Percentiles rank a stretch among this genome's conserved stretches.
phyloP scores from a whole-genome alignment of 108 stramenopile genomes.

The Bacterosira constricta region DNA sequence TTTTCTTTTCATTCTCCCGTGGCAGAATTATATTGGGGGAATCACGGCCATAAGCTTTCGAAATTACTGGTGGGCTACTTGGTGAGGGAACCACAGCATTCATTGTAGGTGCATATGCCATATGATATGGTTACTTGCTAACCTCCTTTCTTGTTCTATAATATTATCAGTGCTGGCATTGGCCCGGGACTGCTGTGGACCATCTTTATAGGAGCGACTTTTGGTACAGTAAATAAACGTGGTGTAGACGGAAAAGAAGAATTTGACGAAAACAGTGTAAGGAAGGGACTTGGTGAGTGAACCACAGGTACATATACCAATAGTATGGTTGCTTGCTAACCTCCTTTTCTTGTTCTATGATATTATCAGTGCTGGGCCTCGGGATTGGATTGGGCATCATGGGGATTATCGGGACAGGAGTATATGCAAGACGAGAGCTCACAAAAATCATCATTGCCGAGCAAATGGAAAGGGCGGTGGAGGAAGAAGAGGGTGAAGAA shows the following conservation, averaged over 20 bases:
- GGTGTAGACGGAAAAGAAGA: constrained; percentile 47
- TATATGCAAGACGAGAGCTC: constrained; percentile 44
- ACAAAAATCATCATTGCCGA: constrained; percentile 45
- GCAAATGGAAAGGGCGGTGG: constrained; percentile 22
- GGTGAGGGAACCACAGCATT: constrained; percentile 24
- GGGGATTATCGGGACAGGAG: constrained; percentile 41
- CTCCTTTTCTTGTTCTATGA: too few relatives aligned
- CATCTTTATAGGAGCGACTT: constrained; percentile 46
- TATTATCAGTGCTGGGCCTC: constrained; percentile 37
- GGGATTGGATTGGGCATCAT: constrained; percentile 34
- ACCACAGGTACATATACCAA: too few relatives aligned
- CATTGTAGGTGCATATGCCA: background rate
- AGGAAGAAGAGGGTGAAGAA: constrained; percentile 14
- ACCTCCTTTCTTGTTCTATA: background rate
- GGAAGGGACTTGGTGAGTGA: constrained; percentile 36
- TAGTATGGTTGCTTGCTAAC: too few relatives aligned
- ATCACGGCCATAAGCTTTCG: constrained; percentile 38
- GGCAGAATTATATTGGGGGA: constrained; percentile 50
- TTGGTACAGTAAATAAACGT: constrained; percentile 15
- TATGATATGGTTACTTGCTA: background rate
- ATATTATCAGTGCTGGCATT: constrained; percentile 24
- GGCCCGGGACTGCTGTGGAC: constrained; percentile 41
- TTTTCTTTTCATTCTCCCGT: background rate
- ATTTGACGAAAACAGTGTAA: constrained; percentile 20
- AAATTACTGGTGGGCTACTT: constrained; percentile 41